A percentile compares a stretch with the other conserved stretches of the same genome.
These are phyloP conservation scores for Lichina pygmaea DNA, from an alignment of 495 filamentous ascomycete genomes.

Conservation along the genomic window DNA sequence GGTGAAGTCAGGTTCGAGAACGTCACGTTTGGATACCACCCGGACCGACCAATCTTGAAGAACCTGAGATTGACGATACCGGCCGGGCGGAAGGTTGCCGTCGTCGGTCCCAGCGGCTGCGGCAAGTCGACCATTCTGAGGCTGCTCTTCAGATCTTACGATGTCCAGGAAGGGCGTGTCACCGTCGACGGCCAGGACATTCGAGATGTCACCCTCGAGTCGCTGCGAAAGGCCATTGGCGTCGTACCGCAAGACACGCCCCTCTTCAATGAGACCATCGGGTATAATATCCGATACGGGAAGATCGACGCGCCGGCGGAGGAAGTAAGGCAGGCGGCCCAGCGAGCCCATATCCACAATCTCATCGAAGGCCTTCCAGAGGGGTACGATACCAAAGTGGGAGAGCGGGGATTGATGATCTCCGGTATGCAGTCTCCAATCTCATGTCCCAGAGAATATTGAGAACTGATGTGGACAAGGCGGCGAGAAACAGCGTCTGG, in stretches of 20 bases:
- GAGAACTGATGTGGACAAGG: slow-evolving; percentile 10
- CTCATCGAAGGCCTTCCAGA: slow-evolving; percentile 53
- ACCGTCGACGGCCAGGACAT: slow-evolving; percentile 86
- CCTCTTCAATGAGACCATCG: slow-evolving; percentile 83
- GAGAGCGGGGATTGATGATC: slow-evolving; percentile 95
- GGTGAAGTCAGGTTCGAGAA: slow-evolving; percentile 88
- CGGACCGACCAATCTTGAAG: slow-evolving; percentile 63
- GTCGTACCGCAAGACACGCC: slow-evolving; percentile 96
- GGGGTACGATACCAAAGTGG: slow-evolving; percentile 77
- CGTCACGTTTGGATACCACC: slow-evolving; percentile 78
- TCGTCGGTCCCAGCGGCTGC: slow-evolving; percentile 86
- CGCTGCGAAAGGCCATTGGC: slow-evolving; percentile 62
- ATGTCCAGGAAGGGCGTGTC: slow-evolving; percentile 67
- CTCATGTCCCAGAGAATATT: not conserved
- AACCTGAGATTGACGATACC: slow-evolving; percentile 74
- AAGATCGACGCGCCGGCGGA: slow-evolving; percentile 50
- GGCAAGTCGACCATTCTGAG: slow-evolving; percentile 86
- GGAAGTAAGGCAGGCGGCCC: slow-evolving; percentile 46
- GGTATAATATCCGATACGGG: slow-evolving; percentile 92
- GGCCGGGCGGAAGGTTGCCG: slow-evolving; percentile 80
- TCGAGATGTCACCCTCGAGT: slow-evolving; percentile 54
- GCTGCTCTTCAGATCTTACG: slow-evolving; percentile 83
- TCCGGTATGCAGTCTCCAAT: slow-evolving; percentile 18
- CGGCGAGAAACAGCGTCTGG: slow-evolving; percentile 85
- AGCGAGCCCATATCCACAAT: slow-evolving; percentile 61